Evolutionary conservation across 768 basidiomycete species (phyloP).

Genomic region (Lactifluus hygrophoroides): DNA sequence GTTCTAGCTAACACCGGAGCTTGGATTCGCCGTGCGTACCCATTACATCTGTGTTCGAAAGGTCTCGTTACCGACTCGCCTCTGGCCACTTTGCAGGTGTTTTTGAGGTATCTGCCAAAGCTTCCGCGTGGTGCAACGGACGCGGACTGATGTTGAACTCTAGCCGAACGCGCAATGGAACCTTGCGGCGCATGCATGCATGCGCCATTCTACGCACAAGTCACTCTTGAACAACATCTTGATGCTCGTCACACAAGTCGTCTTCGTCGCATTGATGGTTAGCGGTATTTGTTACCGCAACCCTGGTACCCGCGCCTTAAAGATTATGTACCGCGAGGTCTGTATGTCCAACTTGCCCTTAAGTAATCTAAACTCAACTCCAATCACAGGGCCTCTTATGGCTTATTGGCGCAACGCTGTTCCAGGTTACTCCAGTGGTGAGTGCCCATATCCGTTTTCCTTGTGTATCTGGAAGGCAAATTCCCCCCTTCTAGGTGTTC

Average conservation of each 20-base stretch:
- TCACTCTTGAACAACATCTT: too few relatives aligned
- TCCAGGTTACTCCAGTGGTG: slow-evolving; percentile 10
- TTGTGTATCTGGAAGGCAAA: neutral
- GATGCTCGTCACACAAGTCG: too few relatives aligned
- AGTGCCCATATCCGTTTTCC: neutral
- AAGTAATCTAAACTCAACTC: neutral
- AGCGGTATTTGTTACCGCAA: too few relatives aligned
- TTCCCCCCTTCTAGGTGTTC: neutral
- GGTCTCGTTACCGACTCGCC: neutral
- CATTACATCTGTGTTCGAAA: neutral
- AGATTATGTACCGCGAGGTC: neutral
- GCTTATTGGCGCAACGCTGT: neutral
- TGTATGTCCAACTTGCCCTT: neutral
- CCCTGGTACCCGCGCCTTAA: too few relatives aligned
- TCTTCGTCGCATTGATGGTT: too few relatives aligned
- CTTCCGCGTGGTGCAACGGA: neutral
- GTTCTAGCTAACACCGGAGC: neutral
- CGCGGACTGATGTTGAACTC: neutral
- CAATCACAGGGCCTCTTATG: slow-evolving; percentile 11
- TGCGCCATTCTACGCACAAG: too few relatives aligned
- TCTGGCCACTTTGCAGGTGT: neutral
- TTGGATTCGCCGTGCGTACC: slow-evolving; percentile 14
- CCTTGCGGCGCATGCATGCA: too few relatives aligned
- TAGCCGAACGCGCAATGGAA: too few relatives aligned
- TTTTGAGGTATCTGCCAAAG: neutral